Base-by-base conservation (phyloP, 2,329 filamentous ascomycete genomes). In the Nemania diffusa region DNA sequence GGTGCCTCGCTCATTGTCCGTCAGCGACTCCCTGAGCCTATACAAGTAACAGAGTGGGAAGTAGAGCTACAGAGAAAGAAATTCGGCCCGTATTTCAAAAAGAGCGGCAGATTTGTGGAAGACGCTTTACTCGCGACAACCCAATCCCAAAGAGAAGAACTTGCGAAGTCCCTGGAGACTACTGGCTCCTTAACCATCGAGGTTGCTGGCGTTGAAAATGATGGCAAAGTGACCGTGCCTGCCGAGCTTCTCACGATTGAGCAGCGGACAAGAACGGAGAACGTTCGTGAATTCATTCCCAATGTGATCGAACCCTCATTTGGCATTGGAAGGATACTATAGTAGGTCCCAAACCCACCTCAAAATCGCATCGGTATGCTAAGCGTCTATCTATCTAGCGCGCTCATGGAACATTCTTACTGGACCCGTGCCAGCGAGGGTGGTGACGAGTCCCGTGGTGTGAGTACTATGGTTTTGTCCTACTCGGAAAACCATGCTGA, bases 231-330 rank as follows among this genome's bases (percentile, higher is more conserved):
- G 26, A 90, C 95, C 78, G 84, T 98, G 58, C 85, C 86, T 74
- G 90, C 91, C 77, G 93, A 97, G 68, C 85, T 97, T 56, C 84
- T 99, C 77, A 88, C 85, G 65, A 93, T 98, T 73, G 92, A 94
- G 83, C 94, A 92, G 83, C 89, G 90, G 74, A 97, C 91, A 73
- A 87, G 93, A 70, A 87, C 90, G 3, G 93, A 97, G 80, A 91
- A 97, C 78, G 88, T 90, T 65, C 88, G 96, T 75, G 94, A 97
- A 79, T 99, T 93, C 83, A 97, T 91, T 0, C 95, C 95, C 67
- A 97, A 97, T 78, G 94, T 97, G 55, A 97, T 98, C 74, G 96
- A 99, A 83, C 96, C 95, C 1, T 98, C 95, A 0, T 99, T 98
- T 76, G 95, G 95, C 84, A 97, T 98, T 76, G 96, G 95, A 67